Percentiles rank a stretch among this genome's conserved stretches.
Evolutionary conservation across 768 basidiomycete genomes (phyloP).

Genomic region (Leucocoprinus sp.): DNA sequence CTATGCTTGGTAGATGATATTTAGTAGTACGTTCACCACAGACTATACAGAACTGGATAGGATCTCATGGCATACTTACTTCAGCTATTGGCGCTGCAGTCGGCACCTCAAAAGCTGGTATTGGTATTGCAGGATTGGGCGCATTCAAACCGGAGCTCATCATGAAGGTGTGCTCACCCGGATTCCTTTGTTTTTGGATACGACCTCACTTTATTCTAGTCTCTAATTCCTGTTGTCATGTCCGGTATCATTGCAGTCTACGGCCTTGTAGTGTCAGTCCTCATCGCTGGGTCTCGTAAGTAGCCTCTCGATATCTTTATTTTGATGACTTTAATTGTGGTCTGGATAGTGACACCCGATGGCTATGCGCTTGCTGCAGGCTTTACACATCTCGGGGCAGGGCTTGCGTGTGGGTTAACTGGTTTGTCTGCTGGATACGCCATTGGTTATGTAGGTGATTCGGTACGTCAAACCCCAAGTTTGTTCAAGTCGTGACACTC

Average conservation of each 20-base stretch:
- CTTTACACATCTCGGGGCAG: constrained; percentile 88
- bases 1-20: constrained; percentile 64
- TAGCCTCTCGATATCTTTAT: constrained; percentile 9
- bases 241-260: constrained; percentile 98
- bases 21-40: constrained; percentile 67
- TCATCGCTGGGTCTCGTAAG: constrained; percentile 65
- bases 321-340: neutral
- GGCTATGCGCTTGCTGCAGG: constrained; percentile 82
- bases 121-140: constrained; percentile 93
- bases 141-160: constrained; percentile 93
- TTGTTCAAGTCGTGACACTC: neutral
- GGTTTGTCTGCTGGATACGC: constrained; percentile 92
- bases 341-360: constrained; percentile 49
- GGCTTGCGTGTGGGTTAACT: constrained; percentile 84
- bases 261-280: constrained; percentile 90
- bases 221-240: constrained; percentile 96
- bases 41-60: constrained; percentile 3
- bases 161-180: constrained; percentile 70
- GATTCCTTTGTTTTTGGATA: neutral
- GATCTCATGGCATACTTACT: constrained; percentile 20
- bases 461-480: constrained; percentile 45
- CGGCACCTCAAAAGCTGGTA: constrained; percentile 94
- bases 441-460: constrained; percentile 89
- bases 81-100: constrained; percentile 89
- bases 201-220: constrained; percentile 34